Base-by-base conservation (phyloP, 805 yeast species). In the Clavispora fructus region DNA sequence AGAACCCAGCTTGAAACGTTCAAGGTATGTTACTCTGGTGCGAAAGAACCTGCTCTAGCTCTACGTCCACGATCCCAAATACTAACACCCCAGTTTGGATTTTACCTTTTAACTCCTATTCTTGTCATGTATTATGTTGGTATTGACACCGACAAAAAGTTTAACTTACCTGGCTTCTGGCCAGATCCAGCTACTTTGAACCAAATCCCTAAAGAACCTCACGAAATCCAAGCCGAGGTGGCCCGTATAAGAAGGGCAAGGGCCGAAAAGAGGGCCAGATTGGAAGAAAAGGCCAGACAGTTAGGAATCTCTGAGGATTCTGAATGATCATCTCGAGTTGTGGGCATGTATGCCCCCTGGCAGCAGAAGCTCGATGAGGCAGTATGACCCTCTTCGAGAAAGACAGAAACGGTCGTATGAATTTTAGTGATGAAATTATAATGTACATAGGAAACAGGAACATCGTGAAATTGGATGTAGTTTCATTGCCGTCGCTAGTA, bases 121-220 rank as follows among this genome's bases (percentile, higher is more conserved):
- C 77, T 80, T n/a, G 85, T 89, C 59, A 91, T 91, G 98, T 85
- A 88, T 66, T 91, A 85, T 57, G 91, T 89, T 39, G 97, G 98
- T 61, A 78, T 85, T 35, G 91, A 91, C 57, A 85, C 97, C 1
- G 96, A 91, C 64, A 79, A 75, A 57, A 91, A 89, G 69, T 82
- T 91, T 64, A 87, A 89, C 60, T 83, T 90, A 41, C 95, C 95
- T 8, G 96, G 96, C 17, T 91, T 88, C 67, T 90, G 96, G 96
- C 98, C 98, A 3, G 97, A 90, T 63, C 97, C 97, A 37, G 85
- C 86, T 37, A 85, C 97, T 2, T 74, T 89, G 55, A 90, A 91
- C 62, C 85, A 87, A 67, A 83, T 91, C 31, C 98, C 98, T 3
- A 91, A 90, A 59, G 97, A 91, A 60, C 90, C 90, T 2, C 87